A percentile compares a stretch with the other conserved stretches of the same genome.
These are phyloP conservation scores for Butyriboletus loyo DNA, from an alignment of 768 basidiomycete genomes.

Conservation along the genomic window DNA sequence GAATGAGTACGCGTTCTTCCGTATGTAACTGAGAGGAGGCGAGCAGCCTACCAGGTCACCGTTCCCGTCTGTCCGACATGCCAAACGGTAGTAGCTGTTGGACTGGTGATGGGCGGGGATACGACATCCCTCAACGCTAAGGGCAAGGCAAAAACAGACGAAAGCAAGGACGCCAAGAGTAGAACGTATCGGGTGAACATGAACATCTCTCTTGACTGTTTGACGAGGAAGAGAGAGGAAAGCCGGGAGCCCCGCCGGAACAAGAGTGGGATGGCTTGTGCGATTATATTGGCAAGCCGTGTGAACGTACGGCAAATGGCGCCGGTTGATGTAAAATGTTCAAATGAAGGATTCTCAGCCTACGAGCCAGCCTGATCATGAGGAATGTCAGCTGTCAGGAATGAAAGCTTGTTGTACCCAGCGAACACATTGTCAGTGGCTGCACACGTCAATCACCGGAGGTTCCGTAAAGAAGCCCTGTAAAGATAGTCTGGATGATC, in stretches of 20 bases:
- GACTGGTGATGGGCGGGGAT: conserved; percentile 46
- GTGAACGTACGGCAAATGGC: conserved; percentile 14
- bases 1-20: conserved; percentile 35
- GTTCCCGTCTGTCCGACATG: conserved; percentile 40
- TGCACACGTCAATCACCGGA: conserved; percentile 3
- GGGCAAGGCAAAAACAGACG: conserved; percentile 30
- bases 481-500: conserved; percentile 4
- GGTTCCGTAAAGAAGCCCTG: conserved; percentile 8
- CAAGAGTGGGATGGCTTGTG: not conserved
- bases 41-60: conserved; percentile 47
- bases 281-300: conserved; percentile 21
- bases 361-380: not conserved
- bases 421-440: not conserved
- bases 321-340: not conserved
- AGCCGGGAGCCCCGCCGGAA: conserved; percentile 14
- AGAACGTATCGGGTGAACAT: conserved; percentile 26
- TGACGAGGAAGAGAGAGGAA: conserved; percentile 14
- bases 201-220: conserved; percentile 12
- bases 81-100: conserved; percentile 43
- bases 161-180: conserved; percentile 19
- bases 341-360: conserved; percentile 6
- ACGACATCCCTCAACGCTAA: conserved; percentile 43
- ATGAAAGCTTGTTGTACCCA: not conserved
- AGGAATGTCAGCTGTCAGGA: not conserved
- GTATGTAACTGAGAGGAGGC: conserved; percentile 13